Percentiles rank a stretch among this genome's conserved stretches.
phyloP scores from a whole-genome alignment of 1,139 yeast species.

The Yamadazyma sp. region DNA sequence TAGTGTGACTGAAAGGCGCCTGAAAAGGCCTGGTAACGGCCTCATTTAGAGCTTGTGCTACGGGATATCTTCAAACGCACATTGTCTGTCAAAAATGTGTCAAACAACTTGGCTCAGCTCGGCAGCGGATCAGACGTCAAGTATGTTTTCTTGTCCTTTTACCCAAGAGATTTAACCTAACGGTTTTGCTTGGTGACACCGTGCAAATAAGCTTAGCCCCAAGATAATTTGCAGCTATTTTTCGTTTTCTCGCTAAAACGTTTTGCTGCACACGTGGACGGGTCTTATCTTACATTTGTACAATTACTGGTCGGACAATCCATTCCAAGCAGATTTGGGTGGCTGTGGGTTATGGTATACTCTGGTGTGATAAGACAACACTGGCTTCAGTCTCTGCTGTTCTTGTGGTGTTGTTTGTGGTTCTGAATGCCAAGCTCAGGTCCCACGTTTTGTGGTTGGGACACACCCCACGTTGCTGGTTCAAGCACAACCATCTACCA shows the following conservation, averaged over 20 bases:
- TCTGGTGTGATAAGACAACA: too few species aligned
- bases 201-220: background rate
- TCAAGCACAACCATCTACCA: background rate
- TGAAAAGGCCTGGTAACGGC: too few species aligned
- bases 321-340: too few species aligned
- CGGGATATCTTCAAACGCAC: background rate
- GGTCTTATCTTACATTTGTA: background rate
- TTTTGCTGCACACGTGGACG: constrained; percentile 1
- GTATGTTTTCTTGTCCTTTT: background rate
- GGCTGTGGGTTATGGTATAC: too few species aligned
- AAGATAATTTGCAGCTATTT: background rate
- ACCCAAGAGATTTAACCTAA: background rate
- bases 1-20: too few species aligned
- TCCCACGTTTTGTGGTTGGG: background rate
- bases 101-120: background rate
- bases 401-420: too few species aligned
- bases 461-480: background rate
- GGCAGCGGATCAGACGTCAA: background rate
- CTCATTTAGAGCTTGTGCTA: too few species aligned
- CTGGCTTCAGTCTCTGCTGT: too few species aligned
- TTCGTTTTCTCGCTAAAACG: background rate
- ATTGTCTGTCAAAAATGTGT: background rate
- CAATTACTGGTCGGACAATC: too few species aligned
- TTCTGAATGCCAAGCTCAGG: too few species aligned
- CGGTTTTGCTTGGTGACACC: background rate